Conservation (phyloP, 2,329 filamentous ascomycete genomes). For the Blastomyces parvus region DNA sequence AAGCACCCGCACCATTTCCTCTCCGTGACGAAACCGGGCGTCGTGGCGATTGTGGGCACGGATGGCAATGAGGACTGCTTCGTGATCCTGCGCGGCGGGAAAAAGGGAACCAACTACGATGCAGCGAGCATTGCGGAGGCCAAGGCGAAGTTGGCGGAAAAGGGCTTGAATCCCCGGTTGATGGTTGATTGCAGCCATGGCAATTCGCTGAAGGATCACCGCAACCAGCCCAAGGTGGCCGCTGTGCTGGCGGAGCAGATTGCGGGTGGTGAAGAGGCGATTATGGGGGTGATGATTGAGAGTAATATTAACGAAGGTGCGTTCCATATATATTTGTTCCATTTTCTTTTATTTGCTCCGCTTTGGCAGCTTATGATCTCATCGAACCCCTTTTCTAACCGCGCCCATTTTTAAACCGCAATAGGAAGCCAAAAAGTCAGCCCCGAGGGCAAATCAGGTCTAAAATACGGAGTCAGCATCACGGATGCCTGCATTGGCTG, state of each 20-base stretch:
- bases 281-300: constrained; percentile 99
- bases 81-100: constrained; percentile 86
- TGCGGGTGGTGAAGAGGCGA: constrained; percentile 66
- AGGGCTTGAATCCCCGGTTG: constrained; percentile 63
- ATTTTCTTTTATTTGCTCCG: neutral
- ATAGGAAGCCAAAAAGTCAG: constrained; percentile 78
- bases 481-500: constrained; percentile 95
- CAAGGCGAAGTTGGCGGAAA: constrained; percentile 66
- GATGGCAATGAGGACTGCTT: constrained; percentile 95
- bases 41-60: constrained; percentile 90
- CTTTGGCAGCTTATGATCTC: neutral
- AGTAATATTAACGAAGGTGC: constrained; percentile 88
- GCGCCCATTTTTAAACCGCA: neutral
- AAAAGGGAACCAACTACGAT: constrained; percentile 89
- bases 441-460: constrained; percentile 68
- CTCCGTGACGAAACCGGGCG: constrained; percentile 90
- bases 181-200: constrained; percentile 99
- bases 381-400: neutral
- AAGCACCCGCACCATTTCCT: constrained; percentile 92
- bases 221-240: constrained; percentile 92
- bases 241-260: constrained; percentile 75
- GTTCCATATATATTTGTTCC: constrained; percentile 17
- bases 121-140: constrained; percentile 72
- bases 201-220: constrained; percentile 92
- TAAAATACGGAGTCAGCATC: constrained; percentile 92